A percentile compares a stretch with the other conserved stretches of the same genome.
Evolutionary conservation across 306 rosid species (phyloP).

Genomic region (Casuarina cunninghamiana): DNA sequence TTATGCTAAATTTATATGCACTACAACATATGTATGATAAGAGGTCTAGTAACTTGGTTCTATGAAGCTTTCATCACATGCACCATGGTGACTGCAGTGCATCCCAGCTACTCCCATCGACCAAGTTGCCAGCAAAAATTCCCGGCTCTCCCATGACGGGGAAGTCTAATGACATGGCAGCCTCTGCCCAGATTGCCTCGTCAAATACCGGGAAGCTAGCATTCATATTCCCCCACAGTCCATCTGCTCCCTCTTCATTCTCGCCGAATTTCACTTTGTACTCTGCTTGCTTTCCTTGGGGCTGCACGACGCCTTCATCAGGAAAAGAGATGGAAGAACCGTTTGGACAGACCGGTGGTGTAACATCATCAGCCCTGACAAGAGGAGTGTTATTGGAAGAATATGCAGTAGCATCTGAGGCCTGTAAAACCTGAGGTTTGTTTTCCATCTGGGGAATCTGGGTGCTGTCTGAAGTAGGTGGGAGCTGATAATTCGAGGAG

Average conservation of each 20-base stretch:
- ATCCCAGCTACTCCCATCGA: slow-evolving; percentile 49
- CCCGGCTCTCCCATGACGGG: slow-evolving; percentile 40
- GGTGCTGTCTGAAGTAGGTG: slow-evolving; percentile 7
- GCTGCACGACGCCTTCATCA: neutral
- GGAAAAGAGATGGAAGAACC: slow-evolving; percentile 8
- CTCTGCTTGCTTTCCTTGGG: neutral
- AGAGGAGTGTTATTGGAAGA: neutral
- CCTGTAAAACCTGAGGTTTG: neutral
- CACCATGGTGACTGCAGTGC: slow-evolving; percentile 54
- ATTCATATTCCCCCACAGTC: slow-evolving; percentile 45
- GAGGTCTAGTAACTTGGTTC: neutral
- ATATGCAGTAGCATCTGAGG: neutral
- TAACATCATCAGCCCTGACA: neutral
- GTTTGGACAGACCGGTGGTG: slow-evolving; percentile 17
- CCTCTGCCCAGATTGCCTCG: slow-evolving; percentile 76
- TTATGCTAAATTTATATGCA: neutral
- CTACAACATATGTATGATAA: neutral
- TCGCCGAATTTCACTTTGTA: neutral
- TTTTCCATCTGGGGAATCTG: slow-evolving; percentile 11
- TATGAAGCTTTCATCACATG: slow-evolving; percentile 26
- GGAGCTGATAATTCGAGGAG: neutral
- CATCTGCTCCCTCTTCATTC: slow-evolving; percentile 25
- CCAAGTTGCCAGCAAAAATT: slow-evolving; percentile 27
- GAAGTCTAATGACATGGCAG: slow-evolving; percentile 62
- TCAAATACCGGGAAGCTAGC: slow-evolving; percentile 41